phyloP scores from a whole-genome alignment of 2,329 filamentous ascomycete species.

The Fonsecaea pedrosoi region DNA sequence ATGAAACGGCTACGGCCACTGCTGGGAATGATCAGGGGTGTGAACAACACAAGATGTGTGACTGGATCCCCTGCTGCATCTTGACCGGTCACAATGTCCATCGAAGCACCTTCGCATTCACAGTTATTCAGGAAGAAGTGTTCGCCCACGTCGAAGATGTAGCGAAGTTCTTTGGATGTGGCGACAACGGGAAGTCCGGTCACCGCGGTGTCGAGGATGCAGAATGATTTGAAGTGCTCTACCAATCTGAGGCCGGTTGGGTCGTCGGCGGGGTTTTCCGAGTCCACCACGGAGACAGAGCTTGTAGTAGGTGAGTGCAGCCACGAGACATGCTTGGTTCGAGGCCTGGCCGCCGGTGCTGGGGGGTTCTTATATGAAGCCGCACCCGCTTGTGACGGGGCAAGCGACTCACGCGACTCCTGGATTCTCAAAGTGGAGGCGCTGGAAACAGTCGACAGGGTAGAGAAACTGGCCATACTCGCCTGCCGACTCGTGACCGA shows the following conservation, averaged over 20 bases:
- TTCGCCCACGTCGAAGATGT: slow-evolving; percentile 40
- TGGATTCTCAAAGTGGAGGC: slow-evolving; percentile 33
- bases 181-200: slow-evolving; percentile 39
- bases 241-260: slow-evolving; percentile 25
- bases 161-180: slow-evolving; percentile 40
- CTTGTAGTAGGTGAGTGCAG: slow-evolving; percentile 29
- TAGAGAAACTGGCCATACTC: slow-evolving; percentile 34
- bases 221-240: slow-evolving; percentile 43
- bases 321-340: slow-evolving; percentile 34
- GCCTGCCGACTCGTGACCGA: slow-evolving; percentile 32
- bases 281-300: slow-evolving; percentile 20
- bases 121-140: slow-evolving; percentile 40
- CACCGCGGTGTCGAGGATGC: slow-evolving; percentile 39
- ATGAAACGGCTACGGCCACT: slow-evolving; percentile 39
- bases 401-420: slow-evolving; percentile 29
- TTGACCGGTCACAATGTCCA: slow-evolving; percentile 39
- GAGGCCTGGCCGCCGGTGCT: not conserved
- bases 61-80: slow-evolving; percentile 39
- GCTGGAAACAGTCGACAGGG: slow-evolving; percentile 28
- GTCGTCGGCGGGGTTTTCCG: not conserved
- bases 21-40: slow-evolving; percentile 38
- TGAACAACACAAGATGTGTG: slow-evolving; percentile 42
- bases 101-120: slow-evolving; percentile 36
- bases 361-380: not conserved
- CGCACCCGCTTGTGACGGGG: not conserved